A percentile compares a stretch with the other conserved stretches of the same genome.
These are phyloP conservation scores for Nakaseomyces nivariensis DNA, from an alignment of 1,139 yeast genomes.

Conservation along the genomic window DNA sequence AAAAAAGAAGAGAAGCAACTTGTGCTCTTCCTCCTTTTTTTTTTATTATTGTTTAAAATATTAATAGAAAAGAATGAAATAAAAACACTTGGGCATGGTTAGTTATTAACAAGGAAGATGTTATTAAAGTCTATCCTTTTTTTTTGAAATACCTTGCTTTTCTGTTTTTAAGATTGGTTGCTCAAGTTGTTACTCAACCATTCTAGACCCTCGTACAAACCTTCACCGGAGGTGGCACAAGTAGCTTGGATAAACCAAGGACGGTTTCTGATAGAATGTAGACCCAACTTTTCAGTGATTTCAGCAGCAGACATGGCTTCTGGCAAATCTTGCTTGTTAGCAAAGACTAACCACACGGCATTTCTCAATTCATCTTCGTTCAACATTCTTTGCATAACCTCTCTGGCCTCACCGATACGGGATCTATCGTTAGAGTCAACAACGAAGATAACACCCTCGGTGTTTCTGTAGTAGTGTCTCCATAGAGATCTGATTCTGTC, in stretches of 20 bases:
- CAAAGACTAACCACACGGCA: constrained; percentile 79
- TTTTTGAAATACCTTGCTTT: no score
- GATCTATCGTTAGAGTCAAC: constrained; percentile 92
- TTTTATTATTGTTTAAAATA: neutral
- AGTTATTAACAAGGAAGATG: no score
- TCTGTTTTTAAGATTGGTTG: constrained; percentile 31
- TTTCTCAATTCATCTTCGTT: constrained; percentile 91
- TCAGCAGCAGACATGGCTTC: constrained; percentile 89
- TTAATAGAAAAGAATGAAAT: neutral
- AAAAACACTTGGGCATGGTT: neutral
- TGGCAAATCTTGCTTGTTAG: constrained; percentile 90
- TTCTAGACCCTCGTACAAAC: constrained; percentile 83
- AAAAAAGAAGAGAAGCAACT: neutral
- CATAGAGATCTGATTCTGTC: constrained; percentile 91
- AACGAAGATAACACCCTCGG: constrained; percentile 88
- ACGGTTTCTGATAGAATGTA: constrained; percentile 76
- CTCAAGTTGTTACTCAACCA: constrained; percentile 83
- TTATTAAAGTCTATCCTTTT: no score
- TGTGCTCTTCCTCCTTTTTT: neutral
- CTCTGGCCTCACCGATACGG: constrained; percentile 89
- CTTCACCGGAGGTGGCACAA: constrained; percentile 87
- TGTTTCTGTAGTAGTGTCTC: constrained; percentile 93
- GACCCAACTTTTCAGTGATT: constrained; percentile 74
- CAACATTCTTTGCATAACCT: constrained; percentile 87
- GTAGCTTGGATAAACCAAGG: constrained; percentile 89